Evolutionary conservation across 306 rosid species (phyloP).

Genomic region (Oemleria cerasiformis): DNA sequence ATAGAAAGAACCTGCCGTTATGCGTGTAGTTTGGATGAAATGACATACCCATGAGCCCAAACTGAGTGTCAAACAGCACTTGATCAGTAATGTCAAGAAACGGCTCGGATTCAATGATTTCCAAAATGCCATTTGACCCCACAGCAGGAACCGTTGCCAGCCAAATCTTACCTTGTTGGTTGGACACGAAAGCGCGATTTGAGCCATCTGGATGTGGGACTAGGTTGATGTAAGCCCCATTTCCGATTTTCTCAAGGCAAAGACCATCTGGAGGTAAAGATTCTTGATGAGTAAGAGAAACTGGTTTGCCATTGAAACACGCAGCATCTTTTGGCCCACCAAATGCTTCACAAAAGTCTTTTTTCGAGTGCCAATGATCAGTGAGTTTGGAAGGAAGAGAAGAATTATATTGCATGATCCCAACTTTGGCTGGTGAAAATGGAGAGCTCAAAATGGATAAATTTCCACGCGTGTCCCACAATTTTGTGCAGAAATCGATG

Average conservation of each 20-base stretch:
- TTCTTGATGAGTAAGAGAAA: constrained; percentile 16
- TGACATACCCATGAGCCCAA: constrained; percentile 42
- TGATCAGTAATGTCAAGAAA: constrained; percentile 33
- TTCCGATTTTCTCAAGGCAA: constrained; percentile 46
- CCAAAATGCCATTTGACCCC: constrained; percentile 22
- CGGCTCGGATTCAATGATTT: constrained; percentile 30
- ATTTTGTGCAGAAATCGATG: constrained; percentile 24
- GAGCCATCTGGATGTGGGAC: constrained; percentile 50
- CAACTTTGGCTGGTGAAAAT: constrained; percentile 18
- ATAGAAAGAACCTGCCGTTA: constrained; percentile 41
- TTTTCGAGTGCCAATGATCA: constrained; percentile 19
- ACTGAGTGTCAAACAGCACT: constrained; percentile 27
- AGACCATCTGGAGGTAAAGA: constrained; percentile 24
- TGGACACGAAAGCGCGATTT: constrained; percentile 31
- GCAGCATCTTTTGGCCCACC: constrained; percentile 20
- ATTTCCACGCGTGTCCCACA: constrained; percentile 29
- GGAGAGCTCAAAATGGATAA: constrained; percentile 23
- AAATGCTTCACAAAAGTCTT: constrained; percentile 29
- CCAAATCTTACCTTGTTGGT: constrained; percentile 38
- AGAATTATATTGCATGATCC: background rate
- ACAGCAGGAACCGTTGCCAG: constrained; percentile 33
- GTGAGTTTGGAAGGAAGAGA: constrained; percentile 15
- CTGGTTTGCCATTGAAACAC: constrained; percentile 21
- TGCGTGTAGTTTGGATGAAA: constrained; percentile 42
- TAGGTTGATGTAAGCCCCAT: constrained; percentile 38